Base-by-base conservation (phyloP, 306 rosid genomes). In the Luffa acutangula region DNA sequence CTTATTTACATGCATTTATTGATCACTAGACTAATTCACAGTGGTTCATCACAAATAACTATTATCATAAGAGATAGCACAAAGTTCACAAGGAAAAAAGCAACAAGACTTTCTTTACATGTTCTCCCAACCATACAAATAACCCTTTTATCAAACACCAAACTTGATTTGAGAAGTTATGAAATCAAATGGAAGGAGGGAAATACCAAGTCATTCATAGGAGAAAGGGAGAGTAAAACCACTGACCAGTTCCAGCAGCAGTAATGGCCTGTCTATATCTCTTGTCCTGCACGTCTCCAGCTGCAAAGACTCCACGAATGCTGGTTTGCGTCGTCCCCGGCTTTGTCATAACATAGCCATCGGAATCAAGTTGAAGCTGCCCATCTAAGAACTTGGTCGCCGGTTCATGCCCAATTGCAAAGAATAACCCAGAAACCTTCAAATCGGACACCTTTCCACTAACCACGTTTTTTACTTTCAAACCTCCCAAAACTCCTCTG, bases 231-330 rank as follows among this genome's bases (percentile, higher is more conserved):
- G 46, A 51, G 54, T 72, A 33, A 70, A 65, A 31, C 14, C 34
- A 74, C 78, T 74, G 74, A 94, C 97, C 97, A 72, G 91, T 56
- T 66, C 96, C 96, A 48, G 97, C 93, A 58, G 98, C 98, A 11
- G 98, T 94, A 82, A 94, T 79, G 81, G 96, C 96, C 85, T 94
- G 98, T 82, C 98, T 88, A 66, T 92, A 94, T 86, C 90, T 92
- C 93, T 94, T 94, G 79, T 94, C 98, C 87, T 92, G 98, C 31
- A 94, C 97, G 77, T 92, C 98, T 1, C 98, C 97, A 7, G 98
- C 97, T 3, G 98, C 98, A 42, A 94, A 94, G 37, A 94, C 96
- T 25, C 98, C 98, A 6, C 53, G 84, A 13, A 89, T 86, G 37
- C 92, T 90, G 25, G 98, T 90, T 78, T 58, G 80, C 0, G 97